Evolutionary conservation across 169 alveolate genomes (phyloP), one percentile per base, ranked within the genome.

Genomic region (Eimeria sp.): DNA sequence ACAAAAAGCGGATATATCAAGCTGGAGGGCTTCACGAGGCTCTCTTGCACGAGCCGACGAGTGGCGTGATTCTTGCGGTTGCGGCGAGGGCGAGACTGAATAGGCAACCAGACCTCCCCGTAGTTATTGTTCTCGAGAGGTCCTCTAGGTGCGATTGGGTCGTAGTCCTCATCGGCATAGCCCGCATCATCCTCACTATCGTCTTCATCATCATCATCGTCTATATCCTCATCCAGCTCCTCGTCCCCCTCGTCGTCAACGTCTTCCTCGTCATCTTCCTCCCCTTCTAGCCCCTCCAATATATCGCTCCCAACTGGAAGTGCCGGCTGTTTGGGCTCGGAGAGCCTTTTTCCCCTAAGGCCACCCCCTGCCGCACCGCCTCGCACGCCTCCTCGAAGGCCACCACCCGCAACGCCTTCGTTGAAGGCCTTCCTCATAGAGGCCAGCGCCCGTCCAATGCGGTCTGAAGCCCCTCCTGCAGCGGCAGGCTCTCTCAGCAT

Each of bases 1-100:
- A 97, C 96, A 84, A 97, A 97, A 54, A 97, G 84, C 40, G 98
- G 98, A 27, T 97, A 96, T 89, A 97, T 95, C 84, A 97, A 96
- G 70, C 96, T 97, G 0, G 98, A 96, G 11, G 97, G 96, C 92
- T 95, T 95, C 82, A 97, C 97, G 72, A 95, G 92, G 82, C 89
- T 96, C 78, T 97, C 97, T 78, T 96, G 95, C 34, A 95, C 92
- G 27, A 95, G 91, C 65, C 72, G 91, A 14, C 96, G 89, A 5
- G 73, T 63, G 27, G 94, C 96, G 51, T 34, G 95, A 54, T 84
- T 65, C 70, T 75, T 95, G 34, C 96, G 95, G 92, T 95, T 95
- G 73, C 96, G 65, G 45, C 96, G 95, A 43, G 96, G 96, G 65
- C 96, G 95, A 14, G 94, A 70, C 34, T 84, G 96, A 14, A 84